Percentiles rank a stretch among this genome's conserved stretches.
phyloP scores from a whole-genome alignment of 1,139 yeast genomes.

The Debaryomyces sp. region DNA sequence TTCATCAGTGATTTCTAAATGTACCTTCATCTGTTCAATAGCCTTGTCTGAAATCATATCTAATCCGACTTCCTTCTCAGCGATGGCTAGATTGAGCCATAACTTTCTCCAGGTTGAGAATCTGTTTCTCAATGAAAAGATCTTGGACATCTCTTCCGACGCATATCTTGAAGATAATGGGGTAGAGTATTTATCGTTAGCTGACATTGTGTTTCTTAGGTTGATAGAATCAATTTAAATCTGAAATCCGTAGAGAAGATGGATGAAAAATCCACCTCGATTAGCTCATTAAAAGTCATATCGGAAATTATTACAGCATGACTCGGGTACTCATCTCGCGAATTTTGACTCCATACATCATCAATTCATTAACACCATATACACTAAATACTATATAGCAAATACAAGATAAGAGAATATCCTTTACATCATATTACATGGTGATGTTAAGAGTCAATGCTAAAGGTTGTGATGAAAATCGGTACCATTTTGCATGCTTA shows the following conservation, averaged over 20 bases:
- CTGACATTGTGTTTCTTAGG: slow-evolving; percentile 28
- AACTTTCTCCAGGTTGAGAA: slow-evolving; percentile 98
- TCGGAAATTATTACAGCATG: not conserved
- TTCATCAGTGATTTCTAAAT: slow-evolving; percentile 85
- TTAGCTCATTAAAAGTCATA: not conserved
- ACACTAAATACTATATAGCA: not conserved
- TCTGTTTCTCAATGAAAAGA: slow-evolving; percentile 91
- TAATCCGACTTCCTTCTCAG: slow-evolving; percentile 90
- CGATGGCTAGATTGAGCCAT: slow-evolving; percentile 95
- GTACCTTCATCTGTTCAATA: slow-evolving; percentile 76
- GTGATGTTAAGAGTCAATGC: not conserved
- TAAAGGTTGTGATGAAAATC: not conserved
- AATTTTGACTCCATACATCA: slow-evolving; percentile 2
- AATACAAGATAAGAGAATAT: not conserved
- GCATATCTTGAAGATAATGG: slow-evolving; percentile 98
- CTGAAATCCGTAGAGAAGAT: not conserved
- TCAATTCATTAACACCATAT: not conserved
- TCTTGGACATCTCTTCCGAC: slow-evolving; percentile 91
- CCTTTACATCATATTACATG: not conserved
- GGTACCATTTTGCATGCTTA: not conserved
- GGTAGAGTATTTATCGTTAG: slow-evolving; percentile 75
- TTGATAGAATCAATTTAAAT: not conserved
- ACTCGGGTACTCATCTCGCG: slow-evolving; percentile 8
- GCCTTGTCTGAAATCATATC: slow-evolving; percentile 88
- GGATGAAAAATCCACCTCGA: not conserved